Evolutionary conservation across 73 alveolate genomes (phyloP).

Genomic region (Effrenium voratum): DNA sequence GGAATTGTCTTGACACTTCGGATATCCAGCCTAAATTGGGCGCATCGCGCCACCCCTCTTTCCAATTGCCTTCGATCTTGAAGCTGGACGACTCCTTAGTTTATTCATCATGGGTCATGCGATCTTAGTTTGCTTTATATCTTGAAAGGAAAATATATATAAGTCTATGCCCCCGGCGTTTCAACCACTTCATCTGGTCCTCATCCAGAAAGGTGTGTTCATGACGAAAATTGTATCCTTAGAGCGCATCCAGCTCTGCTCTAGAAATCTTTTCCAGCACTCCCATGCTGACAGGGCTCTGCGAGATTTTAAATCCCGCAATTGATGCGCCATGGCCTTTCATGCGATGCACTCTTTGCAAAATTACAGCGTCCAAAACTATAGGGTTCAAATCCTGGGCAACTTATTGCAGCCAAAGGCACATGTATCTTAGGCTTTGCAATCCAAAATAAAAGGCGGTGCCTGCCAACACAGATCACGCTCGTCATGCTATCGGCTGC

Average conservation of each 20-base stretch:
- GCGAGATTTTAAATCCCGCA: background rate
- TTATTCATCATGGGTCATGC: too few relatives aligned
- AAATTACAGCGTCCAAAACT: background rate
- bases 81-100: too few relatives aligned
- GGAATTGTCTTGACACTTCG: too few relatives aligned
- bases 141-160: too few relatives aligned
- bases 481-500: background rate
- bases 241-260: background rate
- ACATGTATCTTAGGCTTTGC: constrained; percentile 8
- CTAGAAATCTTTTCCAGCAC: too few relatives aligned
- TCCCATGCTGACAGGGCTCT: background rate
- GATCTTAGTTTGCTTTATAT: too few relatives aligned
- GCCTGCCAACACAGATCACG: background rate
- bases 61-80: too few relatives aligned
- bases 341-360: background rate
- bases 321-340: background rate
- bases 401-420: background rate
- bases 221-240: constrained; percentile 4
- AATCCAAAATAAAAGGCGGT: constrained; percentile 16
- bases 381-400: background rate
- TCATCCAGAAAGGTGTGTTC: constrained; percentile 37
- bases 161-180: too few relatives aligned
- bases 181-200: constrained; percentile 51
- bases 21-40: too few relatives aligned
- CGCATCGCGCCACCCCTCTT: too few relatives aligned